Conservation (phyloP, 129 eudicot genomes). For the Logfia minima region DNA sequence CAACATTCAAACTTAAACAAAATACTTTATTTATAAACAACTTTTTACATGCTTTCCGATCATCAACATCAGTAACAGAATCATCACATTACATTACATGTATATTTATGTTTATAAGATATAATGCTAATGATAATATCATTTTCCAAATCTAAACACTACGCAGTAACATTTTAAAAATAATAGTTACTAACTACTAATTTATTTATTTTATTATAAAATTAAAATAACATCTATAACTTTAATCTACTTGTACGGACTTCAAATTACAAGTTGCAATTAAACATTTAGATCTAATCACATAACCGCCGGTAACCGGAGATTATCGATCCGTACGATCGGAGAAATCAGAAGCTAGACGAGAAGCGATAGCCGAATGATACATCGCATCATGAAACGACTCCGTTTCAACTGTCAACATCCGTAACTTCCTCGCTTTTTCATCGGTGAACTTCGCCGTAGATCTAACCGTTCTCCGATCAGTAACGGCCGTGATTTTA, state of each 20-base stretch:
- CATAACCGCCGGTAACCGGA: conserved; percentile 15
- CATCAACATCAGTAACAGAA: not conserved
- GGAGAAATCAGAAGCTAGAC: conserved; percentile 74
- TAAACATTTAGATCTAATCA: not conserved
- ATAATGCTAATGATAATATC: not conserved
- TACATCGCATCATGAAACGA: conserved; percentile 81
- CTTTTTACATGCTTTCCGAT: not conserved
- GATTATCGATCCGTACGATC: conserved; percentile 29
- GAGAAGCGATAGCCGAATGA: conserved; percentile 86
- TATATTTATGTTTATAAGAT: not conserved
- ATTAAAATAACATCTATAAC: not conserved
- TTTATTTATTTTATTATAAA: not conserved
- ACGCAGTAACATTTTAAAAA: conserved; percentile 12
- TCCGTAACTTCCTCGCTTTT: conserved; percentile 70
- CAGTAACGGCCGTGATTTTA: conserved; percentile 23
- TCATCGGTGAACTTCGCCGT: conserved; percentile 64
- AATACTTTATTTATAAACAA: conserved; percentile 8
- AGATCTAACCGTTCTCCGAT: conserved; percentile 16
- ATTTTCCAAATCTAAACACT: conserved; percentile 14
- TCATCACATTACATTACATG: conserved; percentile 4
- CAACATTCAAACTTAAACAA: not conserved
- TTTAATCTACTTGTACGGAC: not conserved
- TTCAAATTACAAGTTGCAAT: not conserved
- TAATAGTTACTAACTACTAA: conserved; percentile 11
- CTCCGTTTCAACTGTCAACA: conserved; percentile 50